phyloP scores from a whole-genome alignment of 768 basidiomycete genomes.

The Podaxis sp. region DNA sequence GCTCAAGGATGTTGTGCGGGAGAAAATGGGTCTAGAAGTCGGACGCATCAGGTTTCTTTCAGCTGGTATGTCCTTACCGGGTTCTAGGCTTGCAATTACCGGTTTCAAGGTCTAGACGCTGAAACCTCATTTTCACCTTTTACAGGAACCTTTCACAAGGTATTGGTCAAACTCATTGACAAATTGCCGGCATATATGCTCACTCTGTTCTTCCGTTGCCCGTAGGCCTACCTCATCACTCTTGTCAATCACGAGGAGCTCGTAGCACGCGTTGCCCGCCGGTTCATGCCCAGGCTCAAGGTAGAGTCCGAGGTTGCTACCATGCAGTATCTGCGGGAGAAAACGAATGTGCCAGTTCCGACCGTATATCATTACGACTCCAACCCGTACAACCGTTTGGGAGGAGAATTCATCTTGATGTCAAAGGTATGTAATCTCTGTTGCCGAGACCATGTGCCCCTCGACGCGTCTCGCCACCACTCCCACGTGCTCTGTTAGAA shows the following conservation, averaged over 20 bases:
- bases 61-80: conserved; percentile 50
- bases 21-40: conserved; percentile 65
- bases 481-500: conserved; percentile 15
- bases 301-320: conserved; percentile 88
- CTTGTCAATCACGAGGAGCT: conserved; percentile 59
- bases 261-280: conserved; percentile 78
- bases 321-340: conserved; percentile 72
- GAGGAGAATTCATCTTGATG: conserved; percentile 86
- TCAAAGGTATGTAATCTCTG: conserved; percentile 57
- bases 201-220: conserved; percentile 1
- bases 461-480: background rate
- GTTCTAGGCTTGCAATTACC: conserved; percentile 16
- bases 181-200: background rate
- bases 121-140: conserved; percentile 10
- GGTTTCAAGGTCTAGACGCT: conserved; percentile 2
- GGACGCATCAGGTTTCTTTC: conserved; percentile 72
- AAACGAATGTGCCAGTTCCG: conserved; percentile 73
- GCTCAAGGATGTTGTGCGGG: conserved; percentile 74
- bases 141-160: conserved; percentile 85
- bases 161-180: conserved; percentile 17
- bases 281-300: conserved; percentile 85
- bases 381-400: conserved; percentile 81
- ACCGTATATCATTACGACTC: conserved; percentile 75
- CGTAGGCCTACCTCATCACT: conserved; percentile 74
- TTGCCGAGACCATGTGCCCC: background rate